A percentile compares a stretch with the other conserved stretches of the same genome.
Conservation (phyloP, 805 yeast genomes). For the Cyberlindnera xishuangbannaensis region DNA sequence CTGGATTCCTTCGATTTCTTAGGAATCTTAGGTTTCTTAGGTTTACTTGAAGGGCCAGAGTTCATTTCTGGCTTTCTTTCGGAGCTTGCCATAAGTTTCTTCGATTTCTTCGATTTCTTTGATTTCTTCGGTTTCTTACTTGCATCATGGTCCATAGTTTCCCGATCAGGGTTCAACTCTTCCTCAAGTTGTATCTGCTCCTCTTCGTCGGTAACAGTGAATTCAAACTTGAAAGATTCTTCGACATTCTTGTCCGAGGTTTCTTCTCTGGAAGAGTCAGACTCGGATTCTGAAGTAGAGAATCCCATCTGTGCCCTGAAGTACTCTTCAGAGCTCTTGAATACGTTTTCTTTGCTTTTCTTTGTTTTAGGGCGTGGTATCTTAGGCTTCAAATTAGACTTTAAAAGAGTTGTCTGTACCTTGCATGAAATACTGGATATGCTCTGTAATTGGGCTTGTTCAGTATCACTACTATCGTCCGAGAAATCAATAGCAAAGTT, state of each 20-base stretch:
- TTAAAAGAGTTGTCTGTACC: no score
- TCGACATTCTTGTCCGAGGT: background rate
- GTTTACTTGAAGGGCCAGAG: no score
- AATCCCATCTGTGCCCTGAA: slow-evolving; percentile 8
- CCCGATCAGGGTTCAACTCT: slow-evolving; percentile 3
- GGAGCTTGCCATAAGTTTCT: no score
- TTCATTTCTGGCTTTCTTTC: background rate
- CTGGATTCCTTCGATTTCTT: no score
- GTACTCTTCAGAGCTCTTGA: slow-evolving; percentile 6
- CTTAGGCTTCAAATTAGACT: background rate
- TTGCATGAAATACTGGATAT: no score
- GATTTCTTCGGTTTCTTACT: slow-evolving; percentile 1
- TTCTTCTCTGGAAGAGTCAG: no score
- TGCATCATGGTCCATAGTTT: background rate
- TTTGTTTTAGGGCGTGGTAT: background rate
- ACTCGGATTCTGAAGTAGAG: slow-evolving; percentile 3
- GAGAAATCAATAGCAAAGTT: slow-evolving; percentile 18
- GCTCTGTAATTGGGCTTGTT: no score
- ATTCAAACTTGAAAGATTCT: slow-evolving; percentile 5
- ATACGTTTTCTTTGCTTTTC: slow-evolving; percentile 1
- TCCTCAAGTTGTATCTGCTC: slow-evolving; percentile 15
- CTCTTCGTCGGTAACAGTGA: slow-evolving; percentile 13
- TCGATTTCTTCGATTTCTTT: background rate
- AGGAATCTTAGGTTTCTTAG: no score
- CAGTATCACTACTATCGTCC: slow-evolving; percentile 7